Percentiles rank a stretch among this genome's conserved stretches.
phyloP scores from a whole-genome alignment of 2,329 filamentous ascomycete genomes.

The Colletotrichum navitas region DNA sequence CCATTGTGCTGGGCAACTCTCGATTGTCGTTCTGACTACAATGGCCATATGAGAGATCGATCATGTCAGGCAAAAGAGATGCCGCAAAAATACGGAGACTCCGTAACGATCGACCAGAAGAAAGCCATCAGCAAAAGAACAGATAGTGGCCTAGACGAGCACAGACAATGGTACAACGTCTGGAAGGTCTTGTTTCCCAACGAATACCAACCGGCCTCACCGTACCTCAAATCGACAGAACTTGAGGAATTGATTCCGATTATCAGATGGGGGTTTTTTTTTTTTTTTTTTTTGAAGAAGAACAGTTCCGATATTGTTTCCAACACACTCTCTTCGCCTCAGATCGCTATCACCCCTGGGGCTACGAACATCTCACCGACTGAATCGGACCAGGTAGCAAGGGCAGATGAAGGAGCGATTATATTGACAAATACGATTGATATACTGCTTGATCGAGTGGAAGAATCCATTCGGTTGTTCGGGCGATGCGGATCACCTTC shows the following conservation, averaged over 20 bases:
- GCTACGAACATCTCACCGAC: background rate
- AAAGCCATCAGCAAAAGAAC: background rate
- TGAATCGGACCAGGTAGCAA: background rate
- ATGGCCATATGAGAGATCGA: background rate
- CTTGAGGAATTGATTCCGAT: background rate
- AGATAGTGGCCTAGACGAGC: background rate
- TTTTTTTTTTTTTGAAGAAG: constrained; percentile 8
- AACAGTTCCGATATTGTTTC: background rate
- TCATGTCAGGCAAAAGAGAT: background rate
- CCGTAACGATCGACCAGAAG: constrained; percentile 9
- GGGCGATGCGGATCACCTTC: background rate
- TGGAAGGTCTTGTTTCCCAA: background rate
- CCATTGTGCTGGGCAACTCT: constrained; percentile 8
- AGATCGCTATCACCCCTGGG: too few relatives aligned
- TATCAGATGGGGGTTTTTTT: background rate
- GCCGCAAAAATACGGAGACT: background rate
- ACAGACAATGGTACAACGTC: background rate
- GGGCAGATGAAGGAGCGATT: background rate
- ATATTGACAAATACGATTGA: background rate
- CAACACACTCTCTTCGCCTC: background rate
- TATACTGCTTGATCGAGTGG: background rate
- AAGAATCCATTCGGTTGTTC: background rate
- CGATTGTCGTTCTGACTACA: background rate
- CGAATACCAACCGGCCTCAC: background rate
- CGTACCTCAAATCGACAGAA: constrained; percentile 11